Conservation (phyloP, 1,284 basidiomycete species). For the Cutaneotrichosporon sp. region DNA sequence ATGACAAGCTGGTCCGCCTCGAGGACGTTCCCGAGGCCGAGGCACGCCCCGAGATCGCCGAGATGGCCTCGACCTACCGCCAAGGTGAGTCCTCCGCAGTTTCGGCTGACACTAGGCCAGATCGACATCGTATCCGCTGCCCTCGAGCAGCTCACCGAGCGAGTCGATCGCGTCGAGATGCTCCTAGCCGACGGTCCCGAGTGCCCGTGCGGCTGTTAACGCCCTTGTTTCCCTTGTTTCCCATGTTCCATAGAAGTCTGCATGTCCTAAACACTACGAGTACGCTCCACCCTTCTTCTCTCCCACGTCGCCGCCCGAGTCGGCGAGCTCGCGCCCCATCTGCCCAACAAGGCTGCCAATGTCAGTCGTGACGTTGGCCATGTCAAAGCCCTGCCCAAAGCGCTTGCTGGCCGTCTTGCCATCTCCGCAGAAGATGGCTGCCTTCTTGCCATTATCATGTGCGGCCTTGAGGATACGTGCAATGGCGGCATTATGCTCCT, state of each 20-base stretch:
- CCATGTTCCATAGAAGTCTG: too few relatives aligned
- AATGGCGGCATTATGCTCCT: conserved; percentile 59
- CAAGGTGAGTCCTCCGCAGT: background rate
- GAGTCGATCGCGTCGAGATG: conserved; percentile 38
- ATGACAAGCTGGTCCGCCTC: conserved; percentile 55
- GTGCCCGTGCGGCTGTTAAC: conserved; percentile 39
- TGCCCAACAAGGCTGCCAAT: conserved; percentile 27
- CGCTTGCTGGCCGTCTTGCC: conserved; percentile 59
- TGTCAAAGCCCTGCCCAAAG: conserved; percentile 59
- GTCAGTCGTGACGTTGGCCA: conserved; percentile 47
- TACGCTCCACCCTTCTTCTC: conserved; percentile 21
- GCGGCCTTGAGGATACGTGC: conserved; percentile 60
- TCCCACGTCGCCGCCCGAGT: conserved; percentile 11
- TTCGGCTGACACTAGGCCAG: conserved; percentile 30
- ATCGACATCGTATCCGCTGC: conserved; percentile 34
- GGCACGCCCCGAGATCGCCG: background rate
- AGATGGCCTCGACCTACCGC: conserved; percentile 1
- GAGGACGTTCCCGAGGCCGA: conserved; percentile 40
- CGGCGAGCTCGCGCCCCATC: conserved; percentile 33
- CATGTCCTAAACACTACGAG: conserved; percentile 7
- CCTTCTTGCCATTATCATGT: conserved; percentile 63
- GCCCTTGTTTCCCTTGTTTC: too few relatives aligned
- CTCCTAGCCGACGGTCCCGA: conserved; percentile 39
- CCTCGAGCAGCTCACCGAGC: conserved; percentile 34
- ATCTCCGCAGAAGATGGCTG: conserved; percentile 55